Conservation (phyloP, 768 basidiomycete species). For the Lentinus tigrinus region DNA sequence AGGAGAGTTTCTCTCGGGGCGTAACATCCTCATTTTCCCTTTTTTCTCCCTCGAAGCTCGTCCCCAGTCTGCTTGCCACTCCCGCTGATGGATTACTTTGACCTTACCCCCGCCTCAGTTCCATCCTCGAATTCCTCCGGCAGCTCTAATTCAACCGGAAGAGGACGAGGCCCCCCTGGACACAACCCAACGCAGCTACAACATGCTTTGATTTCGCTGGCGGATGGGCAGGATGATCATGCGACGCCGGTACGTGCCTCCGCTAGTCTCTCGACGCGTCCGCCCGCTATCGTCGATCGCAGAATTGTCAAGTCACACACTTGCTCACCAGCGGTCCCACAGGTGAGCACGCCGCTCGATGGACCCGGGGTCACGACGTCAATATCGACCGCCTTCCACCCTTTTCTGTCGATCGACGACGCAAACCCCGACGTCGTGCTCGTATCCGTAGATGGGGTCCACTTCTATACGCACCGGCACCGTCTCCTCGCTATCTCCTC, state of each 20-base stretch:
- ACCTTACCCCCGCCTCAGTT: background rate
- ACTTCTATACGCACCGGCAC: constrained; percentile 75
- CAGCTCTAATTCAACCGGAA: background rate
- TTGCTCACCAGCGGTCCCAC: background rate
- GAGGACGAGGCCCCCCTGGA: background rate
- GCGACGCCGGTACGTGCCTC: constrained; percentile 2
- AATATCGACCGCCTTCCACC: constrained; percentile 80
- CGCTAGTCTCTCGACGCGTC: background rate
- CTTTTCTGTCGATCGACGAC: constrained; percentile 52
- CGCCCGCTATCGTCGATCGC: background rate
- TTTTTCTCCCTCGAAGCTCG: background rate
- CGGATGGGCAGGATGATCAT: background rate
- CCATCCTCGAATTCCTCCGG: background rate
- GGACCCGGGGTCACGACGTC: constrained; percentile 34
- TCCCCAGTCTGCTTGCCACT: background rate
- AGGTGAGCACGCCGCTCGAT: constrained; percentile 1
- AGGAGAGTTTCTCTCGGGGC: background rate
- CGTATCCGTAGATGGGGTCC: constrained; percentile 70
- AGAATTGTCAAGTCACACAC: background rate
- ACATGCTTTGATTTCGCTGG: background rate
- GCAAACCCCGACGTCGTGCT: constrained; percentile 59
- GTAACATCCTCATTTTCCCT: background rate
- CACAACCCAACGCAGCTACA: background rate
- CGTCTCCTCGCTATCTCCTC: constrained; percentile 55
- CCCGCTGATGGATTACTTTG: constrained; percentile 8